Evolutionary conservation across 2,329 filamentous ascomycete species (phyloP), one percentile per base, ranked within the genome.

Genomic region (Penicillium sp.): DNA sequence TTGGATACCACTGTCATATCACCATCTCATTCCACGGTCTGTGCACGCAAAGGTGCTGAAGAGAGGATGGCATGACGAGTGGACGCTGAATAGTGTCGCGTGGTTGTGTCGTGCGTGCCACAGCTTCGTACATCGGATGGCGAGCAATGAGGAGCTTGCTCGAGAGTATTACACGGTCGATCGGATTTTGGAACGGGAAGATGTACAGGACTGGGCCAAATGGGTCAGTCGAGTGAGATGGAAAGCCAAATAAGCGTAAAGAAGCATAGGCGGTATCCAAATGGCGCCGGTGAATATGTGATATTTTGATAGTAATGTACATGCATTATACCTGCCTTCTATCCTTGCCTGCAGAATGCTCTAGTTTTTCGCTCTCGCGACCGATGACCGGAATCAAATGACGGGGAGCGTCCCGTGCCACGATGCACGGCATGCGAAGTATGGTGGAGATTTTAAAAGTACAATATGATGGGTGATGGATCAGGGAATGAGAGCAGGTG

Each of bases 21-120:
- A 95, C 63, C 89, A 94, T 70, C 73, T 95, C 38, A 90, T 95
- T 46, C 89, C 89, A n/a, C 79, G 82, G 36, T 78, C 80, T 38
- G 83, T 88, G 50, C 88, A 94, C 67, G 82, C 79, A 6, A 88
- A 89, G 64, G 87, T 80, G 3, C 65, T 88, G 35, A 88, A 86
- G 73, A 75, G 87, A 37, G 85, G 85, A 1, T 94, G 88, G 88
- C 86, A 90, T 71, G 77, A 78, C 3, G 80, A 82, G 53, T 86
- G 87, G 66, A 80, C 83, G 69, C 66, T 94, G 66, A 82, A 87
- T 60, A 89, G 83, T 63, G 89, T 93, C 18, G 88, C 89, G 9
- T 94, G 88, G 88, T 69, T 95, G 56, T 94, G 89, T 68, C 76
- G 88, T 43, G 85, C 88, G 2, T 95, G 89, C 61, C 89, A 95